These are phyloP conservation scores for Tilletia caries DNA, from an alignment of 1,284 basidiomycete species.

Conservation along the genomic window DNA sequence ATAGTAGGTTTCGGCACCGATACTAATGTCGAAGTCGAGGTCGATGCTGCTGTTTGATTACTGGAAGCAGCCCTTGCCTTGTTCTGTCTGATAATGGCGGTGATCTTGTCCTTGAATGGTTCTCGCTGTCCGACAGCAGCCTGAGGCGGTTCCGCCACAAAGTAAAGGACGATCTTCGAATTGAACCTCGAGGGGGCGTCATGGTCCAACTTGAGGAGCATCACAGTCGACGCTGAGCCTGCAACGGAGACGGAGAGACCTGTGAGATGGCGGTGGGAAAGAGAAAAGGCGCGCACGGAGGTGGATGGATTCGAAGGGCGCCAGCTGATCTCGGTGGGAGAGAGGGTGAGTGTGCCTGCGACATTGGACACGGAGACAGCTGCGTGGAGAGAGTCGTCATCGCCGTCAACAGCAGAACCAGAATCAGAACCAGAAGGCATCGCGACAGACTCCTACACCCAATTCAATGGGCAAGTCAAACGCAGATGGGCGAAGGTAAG, in stretches of 20 bases:
- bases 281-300: slow-evolving; percentile 13
- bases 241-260: slow-evolving; percentile 20
- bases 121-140: slow-evolving; percentile 18
- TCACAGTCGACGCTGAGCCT: slow-evolving; percentile 11
- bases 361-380: slow-evolving; percentile 20
- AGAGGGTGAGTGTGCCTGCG: slow-evolving; percentile 20
- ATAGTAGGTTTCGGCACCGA: not conserved
- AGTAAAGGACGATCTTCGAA: slow-evolving; percentile 15
- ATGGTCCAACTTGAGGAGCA: slow-evolving; percentile 16
- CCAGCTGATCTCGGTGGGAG: slow-evolving; percentile 14
- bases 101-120: slow-evolving; percentile 20
- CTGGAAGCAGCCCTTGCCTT: slow-evolving; percentile 12
- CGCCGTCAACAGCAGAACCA: not conserved
- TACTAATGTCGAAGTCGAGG: not conserved
- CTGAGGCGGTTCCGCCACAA: slow-evolving; percentile 9
- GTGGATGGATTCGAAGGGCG: slow-evolving; percentile 16
- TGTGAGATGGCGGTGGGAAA: slow-evolving; percentile 12
- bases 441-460: too few species aligned
- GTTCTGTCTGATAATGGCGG: slow-evolving; percentile 17
- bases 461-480: too few species aligned
- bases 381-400: slow-evolving; percentile 15
- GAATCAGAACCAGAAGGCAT: too few species aligned
- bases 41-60: not conserved
- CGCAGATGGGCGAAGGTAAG: too few species aligned
- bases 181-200: slow-evolving; percentile 12